phyloP scores from a whole-genome alignment of 352 stramenopile genomes.

The Phytophthora brassicae region DNA sequence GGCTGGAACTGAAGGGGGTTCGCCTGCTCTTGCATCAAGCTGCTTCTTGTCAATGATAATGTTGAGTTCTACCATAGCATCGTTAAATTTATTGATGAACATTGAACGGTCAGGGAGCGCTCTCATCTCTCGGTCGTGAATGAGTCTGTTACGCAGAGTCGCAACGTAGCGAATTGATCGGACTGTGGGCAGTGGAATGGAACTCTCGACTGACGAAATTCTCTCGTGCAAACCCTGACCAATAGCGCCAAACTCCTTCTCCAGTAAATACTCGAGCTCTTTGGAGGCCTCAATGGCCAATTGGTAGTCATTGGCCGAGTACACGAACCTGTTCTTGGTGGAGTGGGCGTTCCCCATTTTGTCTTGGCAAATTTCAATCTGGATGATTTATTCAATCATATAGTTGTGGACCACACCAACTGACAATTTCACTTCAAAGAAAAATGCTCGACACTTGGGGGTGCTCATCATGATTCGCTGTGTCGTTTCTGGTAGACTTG shows the following conservation, averaged over 20 bases:
- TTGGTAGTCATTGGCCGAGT: constrained; percentile 78
- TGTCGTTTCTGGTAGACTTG: no score
- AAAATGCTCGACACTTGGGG: no score
- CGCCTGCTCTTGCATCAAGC: constrained; percentile 22
- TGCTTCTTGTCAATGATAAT: constrained; percentile 62
- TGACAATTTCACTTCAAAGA: neutral
- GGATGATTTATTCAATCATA: neutral
- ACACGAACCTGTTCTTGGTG: constrained; percentile 28
- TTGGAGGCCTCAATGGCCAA: constrained; percentile 83
- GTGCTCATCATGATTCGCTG: no score
- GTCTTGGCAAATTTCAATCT: neutral
- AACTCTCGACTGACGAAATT: constrained; percentile 45
- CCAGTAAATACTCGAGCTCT: constrained; percentile 73
- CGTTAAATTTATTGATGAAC: constrained; percentile 71
- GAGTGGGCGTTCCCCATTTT: constrained; percentile 27
- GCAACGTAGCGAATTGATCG: constrained; percentile 78
- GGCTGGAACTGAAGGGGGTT: constrained; percentile 3
- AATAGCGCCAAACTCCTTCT: constrained; percentile 60
- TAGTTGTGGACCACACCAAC: neutral
- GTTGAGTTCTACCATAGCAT: constrained; percentile 60
- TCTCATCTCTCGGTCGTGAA: constrained; percentile 71
- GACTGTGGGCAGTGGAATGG: constrained; percentile 52
- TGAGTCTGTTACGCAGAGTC: constrained; percentile 79
- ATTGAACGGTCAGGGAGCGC: constrained; percentile 52
- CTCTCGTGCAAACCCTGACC: constrained; percentile 79